Evolutionary conservation across 2,329 filamentous ascomycete genomes (phyloP).

Genomic region (Microdochium paspali): DNA sequence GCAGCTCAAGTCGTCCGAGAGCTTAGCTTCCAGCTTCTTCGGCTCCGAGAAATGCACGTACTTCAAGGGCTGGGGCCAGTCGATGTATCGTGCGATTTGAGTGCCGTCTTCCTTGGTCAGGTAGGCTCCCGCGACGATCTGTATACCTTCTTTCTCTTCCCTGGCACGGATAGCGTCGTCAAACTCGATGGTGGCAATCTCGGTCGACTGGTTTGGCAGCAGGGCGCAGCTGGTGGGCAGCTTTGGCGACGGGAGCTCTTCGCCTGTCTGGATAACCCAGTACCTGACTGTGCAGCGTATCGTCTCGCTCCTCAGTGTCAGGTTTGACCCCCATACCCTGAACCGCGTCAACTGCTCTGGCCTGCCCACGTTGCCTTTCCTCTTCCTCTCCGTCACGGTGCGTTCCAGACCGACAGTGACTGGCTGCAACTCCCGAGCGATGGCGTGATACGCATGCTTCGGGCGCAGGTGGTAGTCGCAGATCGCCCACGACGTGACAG

Average conservation of each 20-base stretch:
- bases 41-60: conserved; percentile 53
- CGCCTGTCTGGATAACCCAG: conserved; percentile 53
- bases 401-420: conserved; percentile 62
- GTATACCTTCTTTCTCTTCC: conserved; percentile 31
- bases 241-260: conserved; percentile 38
- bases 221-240: conserved; percentile 34
- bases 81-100: conserved; percentile 54
- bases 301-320: conserved; percentile 38
- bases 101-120: conserved; percentile 34
- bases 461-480: conserved; percentile 71
- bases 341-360: conserved; percentile 39
- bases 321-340: conserved; percentile 56
- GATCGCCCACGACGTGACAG: conserved; percentile 70
- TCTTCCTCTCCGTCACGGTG: conserved; percentile 27
- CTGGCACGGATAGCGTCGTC: conserved; percentile 34
- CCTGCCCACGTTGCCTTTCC: conserved; percentile 43
- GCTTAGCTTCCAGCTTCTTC: conserved; percentile 31
- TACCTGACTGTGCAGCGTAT: conserved; percentile 47
- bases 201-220: conserved; percentile 49
- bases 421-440: conserved; percentile 68
- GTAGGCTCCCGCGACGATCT: conserved; percentile 53
- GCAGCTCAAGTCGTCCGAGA: conserved; percentile 27
- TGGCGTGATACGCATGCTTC: conserved; percentile 70
- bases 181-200: conserved; percentile 37
- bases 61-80: conserved; percentile 67